Percentiles rank a stretch among this genome's conserved stretches.
Evolutionary conservation across 305 asterid species (phyloP).

Genomic region (Rubia peregrina): DNA sequence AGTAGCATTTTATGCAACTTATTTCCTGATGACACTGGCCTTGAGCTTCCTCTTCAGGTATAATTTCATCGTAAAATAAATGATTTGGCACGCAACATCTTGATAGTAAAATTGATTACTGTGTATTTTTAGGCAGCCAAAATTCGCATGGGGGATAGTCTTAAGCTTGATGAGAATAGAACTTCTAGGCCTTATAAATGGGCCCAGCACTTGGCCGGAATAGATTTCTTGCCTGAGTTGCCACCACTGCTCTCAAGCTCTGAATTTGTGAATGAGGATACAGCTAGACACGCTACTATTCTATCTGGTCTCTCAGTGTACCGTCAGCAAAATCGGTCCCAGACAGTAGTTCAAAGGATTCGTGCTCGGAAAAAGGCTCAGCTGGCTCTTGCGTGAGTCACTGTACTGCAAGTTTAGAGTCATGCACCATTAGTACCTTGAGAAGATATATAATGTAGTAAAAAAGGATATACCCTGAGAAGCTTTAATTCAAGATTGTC

Average conservation of each 20-base stretch:
- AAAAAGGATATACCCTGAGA: slow-evolving; percentile 8
- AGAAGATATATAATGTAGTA: slow-evolving; percentile 1
- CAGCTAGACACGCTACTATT: slow-evolving; percentile 43
- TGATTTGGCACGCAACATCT: slow-evolving; percentile 15
- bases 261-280: slow-evolving; percentile 44
- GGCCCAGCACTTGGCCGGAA: slow-evolving; percentile 99
- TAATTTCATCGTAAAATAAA: slow-evolving; percentile 14
- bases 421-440: slow-evolving; percentile 22
- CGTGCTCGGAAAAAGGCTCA: slow-evolving; percentile 85
- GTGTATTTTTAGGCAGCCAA: slow-evolving; percentile 69
- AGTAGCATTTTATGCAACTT: slow-evolving; percentile 73
- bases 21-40: slow-evolving; percentile 95
- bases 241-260: slow-evolving; percentile 57
- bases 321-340: slow-evolving; percentile 89
- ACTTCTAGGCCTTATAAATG: slow-evolving; percentile 89
- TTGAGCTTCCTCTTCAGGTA: slow-evolving; percentile 98
- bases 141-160: slow-evolving; percentile 52
- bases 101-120: neutral
- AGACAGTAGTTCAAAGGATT: slow-evolving; percentile 84
- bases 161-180: slow-evolving; percentile 63
- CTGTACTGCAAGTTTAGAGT: slow-evolving; percentile 42
- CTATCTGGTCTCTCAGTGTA: slow-evolving; percentile 63
- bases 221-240: slow-evolving; percentile 90
- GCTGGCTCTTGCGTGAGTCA: slow-evolving; percentile 92
- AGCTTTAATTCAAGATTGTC: slow-evolving; percentile 10